Base-by-base conservation (phyloP, 371 early-diverging fungal genomes). In the Apophysomyces variabilis region DNA sequence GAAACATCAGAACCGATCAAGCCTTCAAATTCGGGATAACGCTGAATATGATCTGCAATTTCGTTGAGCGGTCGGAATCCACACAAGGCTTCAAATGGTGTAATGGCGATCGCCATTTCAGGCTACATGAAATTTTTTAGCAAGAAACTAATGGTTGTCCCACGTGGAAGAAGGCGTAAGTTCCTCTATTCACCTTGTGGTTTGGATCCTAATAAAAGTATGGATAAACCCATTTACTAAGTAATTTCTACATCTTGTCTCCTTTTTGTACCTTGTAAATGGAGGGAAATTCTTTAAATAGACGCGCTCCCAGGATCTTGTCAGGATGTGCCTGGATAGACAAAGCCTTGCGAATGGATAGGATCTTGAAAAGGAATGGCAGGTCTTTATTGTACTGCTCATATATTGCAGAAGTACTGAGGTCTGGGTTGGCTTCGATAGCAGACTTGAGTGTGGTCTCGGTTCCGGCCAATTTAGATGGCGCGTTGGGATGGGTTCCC, bases 251-350 rank as follows among this genome's bases (percentile, higher is more conserved):
- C 26, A 26, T 26, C 26, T 26, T 26, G 26, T 1, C 26, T 18
- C 26, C 0, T 26, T 26, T 26, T 26, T 26, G 1, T 73, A 71
- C 73, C 86, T 95, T 95, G 87, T 98, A 98, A 39, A 90, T 68
- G 26, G 90, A 70, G 13, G 98, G 98, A 38, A 76, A 83, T 45
- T 90, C 82, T 54, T 73, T 73, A 69, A 90, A 90, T 35, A 99
- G 84, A 41, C 77, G 74, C 57, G 86, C 77, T 11, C 96, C 99
- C 14, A 97, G 85, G 12, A 66, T 68, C 71, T 96, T 97, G 77
- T 96, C 96, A 12, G 99, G 99, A 71, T 99, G 99, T 9, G 99
- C 99, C 78, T 99, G 99, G 70, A 99, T 99, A 13, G 96, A 96
- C 39, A 99, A 89, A 1, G 98, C 97, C 73, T 94, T 97, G 63